A percentile compares a stretch with the other conserved stretches of the same genome.
These are phyloP conservation scores for Durusdinium trenchii DNA, from an alignment of 73 alveolate species.

Conservation along the genomic window DNA sequence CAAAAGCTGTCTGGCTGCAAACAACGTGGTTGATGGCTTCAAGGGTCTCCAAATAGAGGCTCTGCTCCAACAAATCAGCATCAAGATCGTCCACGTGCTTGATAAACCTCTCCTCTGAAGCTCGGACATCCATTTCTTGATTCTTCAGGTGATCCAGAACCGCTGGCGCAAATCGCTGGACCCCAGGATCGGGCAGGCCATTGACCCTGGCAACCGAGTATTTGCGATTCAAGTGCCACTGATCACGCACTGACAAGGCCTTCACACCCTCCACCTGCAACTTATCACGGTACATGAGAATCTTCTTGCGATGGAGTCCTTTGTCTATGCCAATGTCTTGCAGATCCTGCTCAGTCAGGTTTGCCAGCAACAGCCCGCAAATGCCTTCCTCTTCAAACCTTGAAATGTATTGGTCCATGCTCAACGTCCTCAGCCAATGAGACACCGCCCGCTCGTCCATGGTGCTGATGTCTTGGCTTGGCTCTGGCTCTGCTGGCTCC, in stretches of 20 bases:
- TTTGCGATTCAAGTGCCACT: not conserved
- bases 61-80: not conserved
- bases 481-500: not conserved
- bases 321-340: not conserved
- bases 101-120: not conserved
- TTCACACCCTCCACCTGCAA: not conserved
- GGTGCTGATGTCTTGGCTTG: not conserved
- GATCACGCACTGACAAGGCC: not conserved
- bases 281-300: not conserved
- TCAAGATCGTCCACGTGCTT: not conserved
- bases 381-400: not conserved
- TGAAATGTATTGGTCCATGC: not conserved
- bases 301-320: slow-evolving; percentile 31
- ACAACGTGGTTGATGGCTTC: slow-evolving; percentile 3
- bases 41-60: not conserved
- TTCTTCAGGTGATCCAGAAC: not conserved
- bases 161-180: not conserved
- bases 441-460: not conserved
- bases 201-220: too few relatives aligned
- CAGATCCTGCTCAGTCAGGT: not conserved
- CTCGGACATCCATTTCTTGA: not conserved
- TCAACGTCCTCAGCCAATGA: not conserved
- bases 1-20: slow-evolving; percentile 12
- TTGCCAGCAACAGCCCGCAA: not conserved
- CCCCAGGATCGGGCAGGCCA: not conserved